A percentile compares a stretch with the other conserved stretches of the same genome.
These are phyloP conservation scores for Vanrija pseudolonga DNA, from an alignment of 1,284 basidiomycete species.

Conservation along the genomic window DNA sequence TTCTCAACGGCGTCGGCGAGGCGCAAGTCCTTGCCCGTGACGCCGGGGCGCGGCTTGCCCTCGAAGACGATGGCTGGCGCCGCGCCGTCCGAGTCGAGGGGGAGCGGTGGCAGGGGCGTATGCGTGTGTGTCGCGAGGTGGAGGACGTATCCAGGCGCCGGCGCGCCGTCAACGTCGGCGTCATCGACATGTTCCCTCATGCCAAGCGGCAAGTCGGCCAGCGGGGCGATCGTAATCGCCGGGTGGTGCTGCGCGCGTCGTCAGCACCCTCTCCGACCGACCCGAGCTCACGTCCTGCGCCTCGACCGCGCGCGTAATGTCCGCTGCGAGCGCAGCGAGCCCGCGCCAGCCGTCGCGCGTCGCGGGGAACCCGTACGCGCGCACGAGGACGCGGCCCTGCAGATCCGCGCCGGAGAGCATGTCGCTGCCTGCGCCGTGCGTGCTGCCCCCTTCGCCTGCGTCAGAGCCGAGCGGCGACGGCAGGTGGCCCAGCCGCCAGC, in stretches of 20 bases:
- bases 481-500: constrained; percentile 31
- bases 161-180: not conserved
- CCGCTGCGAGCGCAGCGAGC: constrained; percentile 9
- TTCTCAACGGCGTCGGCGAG: constrained; percentile 35
- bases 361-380: constrained; percentile 26
- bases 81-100: not conserved
- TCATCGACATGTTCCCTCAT: not conserved
- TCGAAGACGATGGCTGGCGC: constrained; percentile 10
- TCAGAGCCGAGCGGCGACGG: not conserved
- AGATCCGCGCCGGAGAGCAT: constrained; percentile 21
- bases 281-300: constrained; percentile 29
- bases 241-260: constrained; percentile 42
- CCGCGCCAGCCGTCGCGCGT: constrained; percentile 33
- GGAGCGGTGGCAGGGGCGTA: constrained; percentile 35
- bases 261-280: not conserved
- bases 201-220: constrained; percentile 19
- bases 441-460: not conserved
- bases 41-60: constrained; percentile 31
- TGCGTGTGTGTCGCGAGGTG: constrained; percentile 40
- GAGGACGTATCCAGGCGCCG: constrained; percentile 24
- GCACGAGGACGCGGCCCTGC: constrained; percentile 28
- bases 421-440: not conserved
- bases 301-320: constrained; percentile 19
- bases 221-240: constrained; percentile 24
- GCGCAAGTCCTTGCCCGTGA: constrained; percentile 39